A percentile compares a stretch with the other conserved stretches of the same genome.
Evolutionary conservation across 1,284 basidiomycete genomes (phyloP).

Genomic region (Amylostereum chailletii): DNA sequence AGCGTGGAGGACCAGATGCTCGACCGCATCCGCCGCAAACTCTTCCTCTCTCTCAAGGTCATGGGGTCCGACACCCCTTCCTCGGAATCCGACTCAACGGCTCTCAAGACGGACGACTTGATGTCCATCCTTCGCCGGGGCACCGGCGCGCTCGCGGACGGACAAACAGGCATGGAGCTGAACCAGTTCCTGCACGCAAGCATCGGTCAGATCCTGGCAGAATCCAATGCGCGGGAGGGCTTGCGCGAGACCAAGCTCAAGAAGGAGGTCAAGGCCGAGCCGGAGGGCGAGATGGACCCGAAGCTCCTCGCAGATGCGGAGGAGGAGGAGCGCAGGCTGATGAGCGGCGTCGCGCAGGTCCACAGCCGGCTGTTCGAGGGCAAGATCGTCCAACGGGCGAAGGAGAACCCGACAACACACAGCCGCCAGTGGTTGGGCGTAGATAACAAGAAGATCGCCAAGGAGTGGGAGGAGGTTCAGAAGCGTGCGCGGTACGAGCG

Average conservation of each 20-base stretch:
- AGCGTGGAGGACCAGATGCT: slow-evolving; percentile 64
- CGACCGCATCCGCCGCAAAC: slow-evolving; percentile 50
- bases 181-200: slow-evolving; percentile 32
- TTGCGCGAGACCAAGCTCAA: slow-evolving; percentile 12
- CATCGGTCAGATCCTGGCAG: slow-evolving; percentile 33
- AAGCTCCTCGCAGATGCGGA: slow-evolving; percentile 36
- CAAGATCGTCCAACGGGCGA: slow-evolving; percentile 28
- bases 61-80: slow-evolving; percentile 31
- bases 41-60: slow-evolving; percentile 53
- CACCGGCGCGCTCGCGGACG: slow-evolving; percentile 39
- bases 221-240: slow-evolving; percentile 30
- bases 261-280: slow-evolving; percentile 9
- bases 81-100: slow-evolving; percentile 14
- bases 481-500: slow-evolving; percentile 33
- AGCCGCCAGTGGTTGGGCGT: not conserved
- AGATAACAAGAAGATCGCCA: slow-evolving; percentile 31
- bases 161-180: slow-evolving; percentile 27
- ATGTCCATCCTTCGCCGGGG: slow-evolving; percentile 47
- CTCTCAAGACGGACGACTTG: slow-evolving; percentile 35
- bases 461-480: slow-evolving; percentile 36
- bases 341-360: slow-evolving; percentile 48
- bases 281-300: slow-evolving; percentile 17
- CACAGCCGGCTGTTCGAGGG: slow-evolving; percentile 53
- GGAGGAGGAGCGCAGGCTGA: slow-evolving; percentile 42
- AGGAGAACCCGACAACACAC: slow-evolving; percentile 11